phyloP scores from a whole-genome alignment of 179 eudicot species.

The Silene coronaria region DNA sequence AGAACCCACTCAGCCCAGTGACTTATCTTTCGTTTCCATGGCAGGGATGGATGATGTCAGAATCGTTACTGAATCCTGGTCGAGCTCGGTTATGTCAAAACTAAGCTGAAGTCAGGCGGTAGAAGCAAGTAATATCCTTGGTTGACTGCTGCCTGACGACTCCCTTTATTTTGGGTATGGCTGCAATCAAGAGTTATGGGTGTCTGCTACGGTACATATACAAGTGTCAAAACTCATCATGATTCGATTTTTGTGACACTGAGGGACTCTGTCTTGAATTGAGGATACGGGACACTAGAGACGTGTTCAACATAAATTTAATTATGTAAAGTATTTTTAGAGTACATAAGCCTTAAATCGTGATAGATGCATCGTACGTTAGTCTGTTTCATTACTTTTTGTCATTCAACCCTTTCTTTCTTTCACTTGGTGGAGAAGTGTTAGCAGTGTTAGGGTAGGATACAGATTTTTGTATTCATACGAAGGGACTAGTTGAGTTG shows the following conservation, averaged over 20 bases:
- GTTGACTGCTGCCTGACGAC: not conserved
- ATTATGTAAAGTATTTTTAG: not conserved
- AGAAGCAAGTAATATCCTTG: conserved; percentile 10
- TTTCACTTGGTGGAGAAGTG: not conserved
- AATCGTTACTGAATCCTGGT: conserved; percentile 94
- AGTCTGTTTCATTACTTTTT: not conserved
- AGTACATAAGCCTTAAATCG: not conserved
- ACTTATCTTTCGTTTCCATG: conserved; percentile 2
- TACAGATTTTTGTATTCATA: not conserved
- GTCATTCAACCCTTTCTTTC: not conserved
- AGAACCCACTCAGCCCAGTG: not conserved
- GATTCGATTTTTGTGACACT: not conserved
- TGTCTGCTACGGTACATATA: not conserved
- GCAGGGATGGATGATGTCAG: conserved; percentile 99
- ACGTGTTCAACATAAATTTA: not conserved
- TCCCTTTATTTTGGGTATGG: not conserved
- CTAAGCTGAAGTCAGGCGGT: not conserved
- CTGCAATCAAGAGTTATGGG: not conserved
- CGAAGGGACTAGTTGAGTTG: not conserved
- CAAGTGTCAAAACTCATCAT: not conserved
- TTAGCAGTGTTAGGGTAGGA: not conserved
- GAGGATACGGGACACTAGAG: not conserved
- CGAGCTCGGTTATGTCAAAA: conserved; percentile 62
- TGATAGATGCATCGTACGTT: not conserved
- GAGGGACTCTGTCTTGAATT: not conserved